Base-by-base conservation (phyloP, 768 basidiomycete species). In the Cytidiella melzeri region DNA sequence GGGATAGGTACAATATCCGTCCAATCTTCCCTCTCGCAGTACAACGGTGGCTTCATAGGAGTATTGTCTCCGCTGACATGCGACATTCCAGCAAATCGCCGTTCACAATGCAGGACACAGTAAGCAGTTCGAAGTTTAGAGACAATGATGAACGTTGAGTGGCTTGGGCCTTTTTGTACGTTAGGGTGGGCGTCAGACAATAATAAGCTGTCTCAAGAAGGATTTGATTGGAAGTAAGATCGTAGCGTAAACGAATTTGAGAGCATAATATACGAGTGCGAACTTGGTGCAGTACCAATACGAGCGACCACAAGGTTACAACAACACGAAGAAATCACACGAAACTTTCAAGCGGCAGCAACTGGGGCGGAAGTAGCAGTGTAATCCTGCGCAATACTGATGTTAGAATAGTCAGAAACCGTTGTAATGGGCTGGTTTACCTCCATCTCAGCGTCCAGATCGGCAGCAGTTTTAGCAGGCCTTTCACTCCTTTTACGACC, bases 361-460 rank as follows among this genome's bases (percentile, higher is more conserved):
- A 54, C 55, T 15, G 82, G 75, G 2, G 59, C 27, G 15, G 73
- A 83, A 60, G 68, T 76, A 12, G 81, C 73, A 20, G 84, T 86
- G 57, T 87, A 87, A 61, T 87, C 84, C 84, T 87, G 3, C 13
- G 48, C 5, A 46, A 34, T 41, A n/a, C n/a, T n/a, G 30, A 15
- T 34, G 30, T 3, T 52, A 43, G 39, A 26, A 45, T 27, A 41
- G 2, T 11, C 18, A 28, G 23, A 10, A 24, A 45, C 47, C n/a
- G n/a, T n/a, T 46, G n/a, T 43, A 56, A 41, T 48, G 30, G 3
- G n/a, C 9, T 10, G 5, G 5, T 81, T 34, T 51, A 95, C 95
- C 80, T 88, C 88, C 95, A 98, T 98, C 75, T 98, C 95, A 6
- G 94, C 92, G 64, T 98, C 95, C 38, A 98, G 80, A 64, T 94